A percentile compares a stretch with the other conserved stretches of the same genome.
Evolutionary conservation across 73 alveolate species (phyloP).

Genomic region (Diophrys sp.): DNA sequence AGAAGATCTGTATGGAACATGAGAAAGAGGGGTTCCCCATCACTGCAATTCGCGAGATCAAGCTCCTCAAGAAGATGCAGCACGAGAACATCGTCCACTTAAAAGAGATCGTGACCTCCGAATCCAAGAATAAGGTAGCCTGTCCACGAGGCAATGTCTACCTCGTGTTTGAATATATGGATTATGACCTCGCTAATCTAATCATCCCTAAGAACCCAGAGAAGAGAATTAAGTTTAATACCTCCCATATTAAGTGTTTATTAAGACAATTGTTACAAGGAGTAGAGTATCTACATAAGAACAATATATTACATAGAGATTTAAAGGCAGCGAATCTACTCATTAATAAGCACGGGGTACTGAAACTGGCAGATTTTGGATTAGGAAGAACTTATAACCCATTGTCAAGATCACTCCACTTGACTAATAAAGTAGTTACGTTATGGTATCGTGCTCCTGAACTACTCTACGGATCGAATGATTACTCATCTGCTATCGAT

Average conservation of each 20-base stretch:
- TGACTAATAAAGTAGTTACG: conserved; percentile 83
- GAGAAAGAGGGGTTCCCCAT: conserved; percentile 18
- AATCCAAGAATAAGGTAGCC: not conserved
- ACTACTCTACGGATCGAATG: conserved; percentile 74
- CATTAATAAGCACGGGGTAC: conserved; percentile 7
- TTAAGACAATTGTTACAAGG: conserved; percentile 69
- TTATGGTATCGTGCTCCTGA: conserved; percentile 97
- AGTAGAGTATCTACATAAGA: conserved; percentile 74
- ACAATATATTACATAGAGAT: conserved; percentile 82
- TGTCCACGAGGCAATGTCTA: conserved; percentile 79
- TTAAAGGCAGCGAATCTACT: conserved; percentile 86
- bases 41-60: conserved; percentile 85
- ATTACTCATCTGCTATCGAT: conserved; percentile 83
- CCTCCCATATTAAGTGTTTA: conserved; percentile 32
- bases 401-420: conserved; percentile 43
- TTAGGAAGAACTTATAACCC: conserved; percentile 48
- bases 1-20: conserved; percentile 2
- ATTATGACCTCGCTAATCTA: conserved; percentile 91
- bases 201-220: too few species aligned
- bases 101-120: conserved; percentile 56
- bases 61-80: conserved; percentile 80
- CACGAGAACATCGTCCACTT: conserved; percentile 86
- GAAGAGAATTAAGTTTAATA: conserved; percentile 38
- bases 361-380: conserved; percentile 93
- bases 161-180: conserved; percentile 92